These are phyloP conservation scores for Candida nanaspora DNA, from an alignment of 805 yeast species.

Conservation along the genomic window DNA sequence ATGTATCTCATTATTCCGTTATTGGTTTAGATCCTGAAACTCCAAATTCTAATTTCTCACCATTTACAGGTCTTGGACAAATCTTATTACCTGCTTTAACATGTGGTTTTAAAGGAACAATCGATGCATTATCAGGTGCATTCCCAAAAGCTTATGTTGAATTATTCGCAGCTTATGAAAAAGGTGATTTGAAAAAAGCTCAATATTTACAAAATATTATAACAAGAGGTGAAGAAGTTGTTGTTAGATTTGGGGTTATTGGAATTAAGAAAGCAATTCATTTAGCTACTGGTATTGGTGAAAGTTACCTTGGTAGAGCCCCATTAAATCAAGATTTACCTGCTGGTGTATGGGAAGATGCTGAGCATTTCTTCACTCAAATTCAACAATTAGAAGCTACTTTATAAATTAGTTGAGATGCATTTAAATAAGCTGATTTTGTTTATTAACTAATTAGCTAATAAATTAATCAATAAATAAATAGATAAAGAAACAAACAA, in stretches of 20 bases:
- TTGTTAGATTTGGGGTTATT: slow-evolving; percentile 35
- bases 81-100: slow-evolving; percentile 38
- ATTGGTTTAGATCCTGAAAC: slow-evolving; percentile 36
- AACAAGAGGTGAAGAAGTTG: slow-evolving; percentile 39
- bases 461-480: too few species aligned
- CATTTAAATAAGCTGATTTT: too few species aligned
- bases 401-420: too few species aligned
- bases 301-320: slow-evolving; percentile 36
- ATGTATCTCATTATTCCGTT: slow-evolving; percentile 38
- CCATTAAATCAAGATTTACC: slow-evolving; percentile 36
- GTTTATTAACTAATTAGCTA: too few species aligned
- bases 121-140: slow-evolving; percentile 47
- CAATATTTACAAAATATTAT: slow-evolving; percentile 33
- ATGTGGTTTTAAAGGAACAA: slow-evolving; percentile 42
- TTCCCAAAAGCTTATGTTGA: slow-evolving; percentile 42
- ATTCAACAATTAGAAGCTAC: slow-evolving; percentile 7
- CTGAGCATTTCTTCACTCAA: slow-evolving; percentile 5
- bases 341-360: slow-evolving; percentile 22
- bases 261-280: slow-evolving; percentile 40
- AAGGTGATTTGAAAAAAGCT: slow-evolving; percentile 36
- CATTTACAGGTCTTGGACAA: slow-evolving; percentile 47
- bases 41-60: slow-evolving; percentile 30
- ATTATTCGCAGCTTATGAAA: slow-evolving; percentile 30
- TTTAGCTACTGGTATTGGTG: slow-evolving; percentile 34
- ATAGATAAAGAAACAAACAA: too few species aligned